Conservation (phyloP, 768 basidiomycete genomes). For the Boletus rufocinnamomeus region DNA sequence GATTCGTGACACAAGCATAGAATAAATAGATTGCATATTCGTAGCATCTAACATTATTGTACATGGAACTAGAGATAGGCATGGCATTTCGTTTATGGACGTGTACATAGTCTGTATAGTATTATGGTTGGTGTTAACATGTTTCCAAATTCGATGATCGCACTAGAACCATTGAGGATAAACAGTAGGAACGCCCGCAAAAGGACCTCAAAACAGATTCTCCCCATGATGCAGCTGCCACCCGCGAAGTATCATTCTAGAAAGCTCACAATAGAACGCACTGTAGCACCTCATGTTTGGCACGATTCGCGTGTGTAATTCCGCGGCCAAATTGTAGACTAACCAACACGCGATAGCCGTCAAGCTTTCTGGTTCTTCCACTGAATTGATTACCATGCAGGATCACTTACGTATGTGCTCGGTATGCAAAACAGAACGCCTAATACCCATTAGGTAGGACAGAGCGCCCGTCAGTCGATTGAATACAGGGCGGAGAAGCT, state of each 20-base stretch:
- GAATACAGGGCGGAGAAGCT: slow-evolving; percentile 3
- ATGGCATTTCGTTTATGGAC: slow-evolving; percentile 1
- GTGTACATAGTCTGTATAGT: slow-evolving; percentile 3
- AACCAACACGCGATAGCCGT: slow-evolving; percentile 18
- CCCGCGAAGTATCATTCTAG: slow-evolving; percentile 3
- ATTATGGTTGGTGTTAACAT: slow-evolving; percentile 3
- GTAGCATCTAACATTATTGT: slow-evolving; percentile 19
- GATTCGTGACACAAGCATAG: slow-evolving; percentile 21
- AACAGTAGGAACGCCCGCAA: neutral
- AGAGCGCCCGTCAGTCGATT: slow-evolving; percentile 3
- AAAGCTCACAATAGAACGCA: slow-evolving; percentile 10
- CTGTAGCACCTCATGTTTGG: slow-evolving; percentile 12
- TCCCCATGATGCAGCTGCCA: neutral
- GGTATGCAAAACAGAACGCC: slow-evolving; percentile 4
- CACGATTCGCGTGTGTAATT: slow-evolving; percentile 21
- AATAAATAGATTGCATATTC: slow-evolving; percentile 3
- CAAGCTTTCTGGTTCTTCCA: slow-evolving; percentile 18
- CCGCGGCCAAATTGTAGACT: slow-evolving; percentile 24
- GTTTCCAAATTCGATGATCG: neutral
- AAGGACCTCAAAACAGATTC: slow-evolving; percentile 1
- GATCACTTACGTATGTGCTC: slow-evolving; percentile 12
- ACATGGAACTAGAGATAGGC: slow-evolving; percentile 18
- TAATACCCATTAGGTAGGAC: slow-evolving; percentile 8
- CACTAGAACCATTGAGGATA: neutral
- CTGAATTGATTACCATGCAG: slow-evolving; percentile 7